A percentile compares a stretch with the other conserved stretches of the same genome.
Evolutionary conservation across 148 eudicot genomes (phyloP).

Genomic region (Nepenthes mirabilis): DNA sequence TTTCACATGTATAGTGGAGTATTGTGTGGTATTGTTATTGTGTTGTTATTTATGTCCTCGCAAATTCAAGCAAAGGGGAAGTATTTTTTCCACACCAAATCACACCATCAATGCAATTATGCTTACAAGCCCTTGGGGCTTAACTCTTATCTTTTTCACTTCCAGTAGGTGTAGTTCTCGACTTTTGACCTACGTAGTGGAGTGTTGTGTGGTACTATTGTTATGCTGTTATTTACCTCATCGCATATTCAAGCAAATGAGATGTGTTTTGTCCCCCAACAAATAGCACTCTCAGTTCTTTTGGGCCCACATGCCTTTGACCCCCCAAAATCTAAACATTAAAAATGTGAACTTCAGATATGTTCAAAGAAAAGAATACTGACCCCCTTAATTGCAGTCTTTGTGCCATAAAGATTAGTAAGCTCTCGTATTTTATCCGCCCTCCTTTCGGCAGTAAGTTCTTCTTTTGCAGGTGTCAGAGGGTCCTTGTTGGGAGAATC

Average conservation of each 20-base stretch:
- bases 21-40: too few relatives aligned
- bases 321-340: neutral
- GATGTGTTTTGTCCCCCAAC: neutral
- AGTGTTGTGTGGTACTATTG: too few relatives aligned
- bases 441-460: slow-evolving; percentile 19
- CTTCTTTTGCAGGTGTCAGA: slow-evolving; percentile 22
- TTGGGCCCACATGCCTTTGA: neutral
- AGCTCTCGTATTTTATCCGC: slow-evolving; percentile 14
- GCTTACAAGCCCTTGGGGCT: too few relatives aligned
- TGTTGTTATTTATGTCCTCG: too few relatives aligned
- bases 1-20: too few relatives aligned
- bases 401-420: slow-evolving; percentile 26
- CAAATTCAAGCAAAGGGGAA: too few relatives aligned
- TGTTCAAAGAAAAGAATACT: neutral
- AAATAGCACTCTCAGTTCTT: neutral
- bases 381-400: slow-evolving; percentile 27
- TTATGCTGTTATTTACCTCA: too few relatives aligned
- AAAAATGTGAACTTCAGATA: neutral
- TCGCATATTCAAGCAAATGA: neutral
- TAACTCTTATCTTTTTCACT: too few relatives aligned
- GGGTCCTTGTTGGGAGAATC: slow-evolving; percentile 21
- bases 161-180: too few relatives aligned
- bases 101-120: too few relatives aligned
- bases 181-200: too few relatives aligned
- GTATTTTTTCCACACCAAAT: too few relatives aligned